Conservation (phyloP, 2,329 filamentous ascomycete genomes). For the Cladosporium sp. region DNA sequence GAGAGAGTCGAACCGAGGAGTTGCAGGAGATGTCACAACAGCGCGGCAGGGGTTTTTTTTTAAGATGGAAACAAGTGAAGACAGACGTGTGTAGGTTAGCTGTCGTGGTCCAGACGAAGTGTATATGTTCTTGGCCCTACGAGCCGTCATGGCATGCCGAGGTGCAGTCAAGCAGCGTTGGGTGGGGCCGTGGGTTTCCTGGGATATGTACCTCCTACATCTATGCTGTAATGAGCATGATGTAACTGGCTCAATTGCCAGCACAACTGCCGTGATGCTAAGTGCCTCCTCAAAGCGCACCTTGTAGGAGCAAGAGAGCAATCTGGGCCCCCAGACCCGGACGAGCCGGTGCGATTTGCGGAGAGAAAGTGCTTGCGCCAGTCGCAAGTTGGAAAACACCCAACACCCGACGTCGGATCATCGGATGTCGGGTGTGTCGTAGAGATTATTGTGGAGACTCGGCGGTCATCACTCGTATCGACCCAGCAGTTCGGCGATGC, state of each 20-base stretch:
- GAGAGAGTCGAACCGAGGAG: background rate
- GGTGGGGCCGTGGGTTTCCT: background rate
- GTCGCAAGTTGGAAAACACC: background rate
- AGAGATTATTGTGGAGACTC: background rate
- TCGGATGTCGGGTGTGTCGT: background rate
- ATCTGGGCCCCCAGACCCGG: background rate
- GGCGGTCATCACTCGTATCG: background rate
- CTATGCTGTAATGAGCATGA: background rate
- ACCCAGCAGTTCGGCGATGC: background rate
- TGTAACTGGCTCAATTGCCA: background rate
- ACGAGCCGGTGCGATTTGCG: background rate
- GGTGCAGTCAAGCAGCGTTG: background rate
- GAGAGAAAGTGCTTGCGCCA: background rate
- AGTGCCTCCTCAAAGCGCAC: background rate
- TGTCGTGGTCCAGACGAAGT: background rate
- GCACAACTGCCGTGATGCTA: background rate
- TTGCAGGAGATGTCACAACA: constrained; percentile 1
- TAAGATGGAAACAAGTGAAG: background rate
- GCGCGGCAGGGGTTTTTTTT: background rate
- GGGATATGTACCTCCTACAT: background rate
- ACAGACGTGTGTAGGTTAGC: background rate
- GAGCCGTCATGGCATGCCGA: background rate
- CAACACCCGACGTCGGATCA: background rate
- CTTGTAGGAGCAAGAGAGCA: background rate
- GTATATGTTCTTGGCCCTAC: background rate